A percentile compares a stretch with the other conserved stretches of the same genome.
Conservation (phyloP, 352 stramenopile genomes). For the Phytophthora citrophthora region DNA sequence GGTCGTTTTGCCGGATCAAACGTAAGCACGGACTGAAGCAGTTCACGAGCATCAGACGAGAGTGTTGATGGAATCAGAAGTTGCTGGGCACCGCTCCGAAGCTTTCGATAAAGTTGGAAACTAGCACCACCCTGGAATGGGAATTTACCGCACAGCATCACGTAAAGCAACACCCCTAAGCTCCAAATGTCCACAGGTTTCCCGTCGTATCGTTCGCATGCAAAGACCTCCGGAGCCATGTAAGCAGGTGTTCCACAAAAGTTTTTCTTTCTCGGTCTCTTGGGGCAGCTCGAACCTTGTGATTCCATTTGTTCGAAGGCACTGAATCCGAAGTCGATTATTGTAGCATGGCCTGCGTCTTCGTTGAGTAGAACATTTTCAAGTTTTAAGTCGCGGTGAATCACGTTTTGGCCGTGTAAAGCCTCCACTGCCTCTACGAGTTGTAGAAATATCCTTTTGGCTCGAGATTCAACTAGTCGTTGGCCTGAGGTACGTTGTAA, state of each 20-base stretch:
- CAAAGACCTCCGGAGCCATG: conserved; percentile 80
- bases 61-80: conserved; percentile 36
- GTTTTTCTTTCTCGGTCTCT: conserved; percentile 55
- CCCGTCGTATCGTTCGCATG: conserved; percentile 61
- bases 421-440: conserved; percentile 42
- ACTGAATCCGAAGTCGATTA: conserved; percentile 82
- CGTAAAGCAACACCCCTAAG: conserved; percentile 72
- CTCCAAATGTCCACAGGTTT: conserved; percentile 69
- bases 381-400: conserved; percentile 81
- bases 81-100: conserved; percentile 35
- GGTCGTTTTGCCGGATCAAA: conserved; percentile 52
- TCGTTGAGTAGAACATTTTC: conserved; percentile 75
- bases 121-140: conserved; percentile 51
- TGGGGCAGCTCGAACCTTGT: conserved; percentile 25
- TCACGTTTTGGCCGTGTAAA: conserved; percentile 60
- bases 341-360: conserved; percentile 27
- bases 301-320: conserved; percentile 49
- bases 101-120: conserved; percentile 41
- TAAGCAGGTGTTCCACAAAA: conserved; percentile 82
- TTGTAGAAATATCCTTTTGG: conserved; percentile 49
- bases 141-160: conserved; percentile 66
- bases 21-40: conserved; percentile 55
- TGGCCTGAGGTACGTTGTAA: conserved; percentile 37
- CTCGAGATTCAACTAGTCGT: conserved; percentile 42
- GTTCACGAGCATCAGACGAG: conserved; percentile 42